Conservation (phyloP, 176 grass and related monocot genomes). For the Aegilops bicornis region DNA sequence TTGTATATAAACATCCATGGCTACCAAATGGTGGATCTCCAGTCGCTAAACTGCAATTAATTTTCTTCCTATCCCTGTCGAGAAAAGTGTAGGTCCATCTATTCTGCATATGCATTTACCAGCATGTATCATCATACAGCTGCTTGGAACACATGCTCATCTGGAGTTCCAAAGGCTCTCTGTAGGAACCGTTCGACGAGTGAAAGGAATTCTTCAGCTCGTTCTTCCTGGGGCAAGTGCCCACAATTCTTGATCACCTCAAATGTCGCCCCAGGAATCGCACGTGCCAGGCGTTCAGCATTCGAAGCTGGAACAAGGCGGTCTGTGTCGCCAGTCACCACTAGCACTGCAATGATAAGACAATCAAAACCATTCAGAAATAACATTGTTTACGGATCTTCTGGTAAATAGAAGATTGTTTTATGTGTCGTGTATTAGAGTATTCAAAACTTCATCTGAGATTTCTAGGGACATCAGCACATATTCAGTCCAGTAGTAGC, state of each 20-base stretch:
- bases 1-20: conserved; percentile 1
- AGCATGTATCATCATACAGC: conserved; percentile 29
- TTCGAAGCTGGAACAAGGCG: conserved; percentile 81
- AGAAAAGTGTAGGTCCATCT: neutral
- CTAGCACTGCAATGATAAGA: conserved; percentile 57
- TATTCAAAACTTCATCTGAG: neutral
- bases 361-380: neutral
- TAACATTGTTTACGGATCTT: neutral
- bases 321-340: conserved; percentile 81
- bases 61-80: neutral
- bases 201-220: conserved; percentile 65
- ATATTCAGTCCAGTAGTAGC: neutral
- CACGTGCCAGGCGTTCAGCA: conserved; percentile 57
- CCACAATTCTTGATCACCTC: conserved; percentile 79
- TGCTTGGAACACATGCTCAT: conserved; percentile 34
- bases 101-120: neutral
- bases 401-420: neutral
- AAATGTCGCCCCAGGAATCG: conserved; percentile 61
- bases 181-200: conserved; percentile 59
- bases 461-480: neutral
- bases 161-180: conserved; percentile 43
- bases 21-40: neutral
- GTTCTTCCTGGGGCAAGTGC: conserved; percentile 92
- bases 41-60: neutral
- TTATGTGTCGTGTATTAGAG: neutral